These are phyloP conservation scores for Stenogyne calaminthoides DNA, from an alignment of 305 asterid species.

Conservation along the genomic window DNA sequence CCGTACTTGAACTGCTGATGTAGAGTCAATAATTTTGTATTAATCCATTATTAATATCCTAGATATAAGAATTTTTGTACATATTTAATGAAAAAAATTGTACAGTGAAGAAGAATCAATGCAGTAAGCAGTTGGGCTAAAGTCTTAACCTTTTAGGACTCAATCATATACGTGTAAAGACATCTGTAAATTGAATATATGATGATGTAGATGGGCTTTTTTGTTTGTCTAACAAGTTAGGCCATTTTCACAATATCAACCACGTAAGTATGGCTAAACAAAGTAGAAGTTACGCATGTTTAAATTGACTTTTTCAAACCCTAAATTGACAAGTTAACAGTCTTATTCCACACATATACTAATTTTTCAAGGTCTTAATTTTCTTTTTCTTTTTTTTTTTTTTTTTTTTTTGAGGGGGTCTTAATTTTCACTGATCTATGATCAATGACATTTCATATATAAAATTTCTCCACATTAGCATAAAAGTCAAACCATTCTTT, in stretches of 20 bases:
- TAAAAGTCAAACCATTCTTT: slow-evolving; percentile 30
- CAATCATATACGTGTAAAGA: too few relatives aligned
- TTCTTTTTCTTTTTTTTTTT: too few relatives aligned
- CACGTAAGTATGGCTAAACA: slow-evolving; percentile 13
- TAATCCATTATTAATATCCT: background rate
- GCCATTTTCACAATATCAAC: slow-evolving; percentile 38
- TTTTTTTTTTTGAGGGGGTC: too few relatives aligned
- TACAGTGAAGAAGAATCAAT: background rate
- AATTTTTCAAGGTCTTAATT: background rate
- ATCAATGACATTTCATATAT: background rate
- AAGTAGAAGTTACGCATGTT: slow-evolving; percentile 12
- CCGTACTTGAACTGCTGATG: background rate
- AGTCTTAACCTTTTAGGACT: background rate
- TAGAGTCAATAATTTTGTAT: background rate
- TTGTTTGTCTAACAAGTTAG: slow-evolving; percentile 25
- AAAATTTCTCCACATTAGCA: background rate
- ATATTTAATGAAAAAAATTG: background rate
- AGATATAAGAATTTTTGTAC: background rate
- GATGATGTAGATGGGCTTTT: background rate
- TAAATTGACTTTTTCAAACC: slow-evolving; percentile 25
- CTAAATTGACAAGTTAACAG: slow-evolving; percentile 28
- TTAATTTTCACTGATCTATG: background rate
- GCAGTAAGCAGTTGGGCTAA: background rate
- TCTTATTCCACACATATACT: slow-evolving; percentile 23
- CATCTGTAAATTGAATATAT: background rate